Conservation (phyloP, 2,329 filamentous ascomycete genomes). For the Hypoxylon rubiginosum region DNA sequence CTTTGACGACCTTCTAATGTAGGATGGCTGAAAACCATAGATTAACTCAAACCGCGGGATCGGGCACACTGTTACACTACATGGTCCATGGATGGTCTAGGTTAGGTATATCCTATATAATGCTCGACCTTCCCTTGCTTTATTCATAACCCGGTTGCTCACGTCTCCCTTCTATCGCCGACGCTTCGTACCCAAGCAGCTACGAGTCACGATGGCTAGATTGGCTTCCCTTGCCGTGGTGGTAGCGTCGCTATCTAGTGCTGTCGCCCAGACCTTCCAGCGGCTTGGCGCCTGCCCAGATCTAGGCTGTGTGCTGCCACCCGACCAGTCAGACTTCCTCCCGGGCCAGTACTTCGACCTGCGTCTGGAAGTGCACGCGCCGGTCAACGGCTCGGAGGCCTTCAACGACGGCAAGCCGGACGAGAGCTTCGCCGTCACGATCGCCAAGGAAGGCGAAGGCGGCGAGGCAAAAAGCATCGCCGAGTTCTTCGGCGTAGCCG, state of each 20-base stretch:
- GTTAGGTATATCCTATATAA: conserved; percentile 25
- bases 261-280: conserved; percentile 70
- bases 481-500: conserved; percentile 76
- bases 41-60: conserved; percentile 14
- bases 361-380: conserved; percentile 84
- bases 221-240: conserved; percentile 52
- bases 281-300: conserved; percentile 70
- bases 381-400: conserved; percentile 85
- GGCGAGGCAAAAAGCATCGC: conserved; percentile 66
- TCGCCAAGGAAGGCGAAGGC: conserved; percentile 70
- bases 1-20: conserved; percentile 31
- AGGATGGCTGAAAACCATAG: conserved; percentile 25
- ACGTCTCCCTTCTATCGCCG: neutral
- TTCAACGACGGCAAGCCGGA: conserved; percentile 77
- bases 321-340: conserved; percentile 81
- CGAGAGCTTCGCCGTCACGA: conserved; percentile 80
- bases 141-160: neutral
- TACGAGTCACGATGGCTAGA: conserved; percentile 55
- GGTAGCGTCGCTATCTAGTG: conserved; percentile 56
- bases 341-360: conserved; percentile 88
- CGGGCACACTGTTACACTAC: conserved; percentile 15
- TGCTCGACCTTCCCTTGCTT: neutral
- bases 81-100: conserved; percentile 6
- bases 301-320: conserved; percentile 71
- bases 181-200: conserved; percentile 11